Evolutionary conservation across 148 eudicot species (phyloP).

Genomic region (Drosera capensis): DNA sequence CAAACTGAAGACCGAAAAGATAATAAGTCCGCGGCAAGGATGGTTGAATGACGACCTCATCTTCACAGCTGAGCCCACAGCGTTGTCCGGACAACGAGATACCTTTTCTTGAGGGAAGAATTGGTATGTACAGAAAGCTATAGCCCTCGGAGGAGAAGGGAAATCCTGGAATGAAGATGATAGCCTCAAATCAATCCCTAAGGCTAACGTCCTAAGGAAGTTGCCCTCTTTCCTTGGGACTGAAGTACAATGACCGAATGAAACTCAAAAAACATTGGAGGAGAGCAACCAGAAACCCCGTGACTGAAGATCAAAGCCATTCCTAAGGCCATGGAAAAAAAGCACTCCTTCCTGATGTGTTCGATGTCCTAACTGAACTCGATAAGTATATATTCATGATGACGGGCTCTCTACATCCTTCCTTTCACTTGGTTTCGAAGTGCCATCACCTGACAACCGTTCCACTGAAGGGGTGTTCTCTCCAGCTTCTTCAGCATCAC

Average conservation of each 20-base stretch:
- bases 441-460: neutral
- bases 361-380: neutral
- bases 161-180: neutral
- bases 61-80: neutral
- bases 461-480: neutral
- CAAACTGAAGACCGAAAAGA: too few species aligned
- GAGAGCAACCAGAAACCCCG: too few species aligned
- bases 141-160: neutral
- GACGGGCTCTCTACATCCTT: neutral
- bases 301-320: too few species aligned
- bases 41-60: too few species aligned
- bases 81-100: neutral
- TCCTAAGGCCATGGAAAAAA: too few species aligned
- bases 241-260: too few species aligned
- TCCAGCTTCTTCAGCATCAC: constrained; percentile 8
- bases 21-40: too few species aligned
- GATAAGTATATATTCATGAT: neutral
- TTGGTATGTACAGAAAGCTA: neutral
- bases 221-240: neutral
- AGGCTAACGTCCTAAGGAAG: neutral
- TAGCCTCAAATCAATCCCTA: neutral
- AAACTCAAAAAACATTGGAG: too few species aligned
- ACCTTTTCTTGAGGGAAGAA: neutral
- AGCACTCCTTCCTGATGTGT: too few species aligned
- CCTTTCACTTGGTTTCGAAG: neutral